Base-by-base conservation (phyloP, 2,329 filamentous ascomycete species). In the Cercospora berteroae region DNA sequence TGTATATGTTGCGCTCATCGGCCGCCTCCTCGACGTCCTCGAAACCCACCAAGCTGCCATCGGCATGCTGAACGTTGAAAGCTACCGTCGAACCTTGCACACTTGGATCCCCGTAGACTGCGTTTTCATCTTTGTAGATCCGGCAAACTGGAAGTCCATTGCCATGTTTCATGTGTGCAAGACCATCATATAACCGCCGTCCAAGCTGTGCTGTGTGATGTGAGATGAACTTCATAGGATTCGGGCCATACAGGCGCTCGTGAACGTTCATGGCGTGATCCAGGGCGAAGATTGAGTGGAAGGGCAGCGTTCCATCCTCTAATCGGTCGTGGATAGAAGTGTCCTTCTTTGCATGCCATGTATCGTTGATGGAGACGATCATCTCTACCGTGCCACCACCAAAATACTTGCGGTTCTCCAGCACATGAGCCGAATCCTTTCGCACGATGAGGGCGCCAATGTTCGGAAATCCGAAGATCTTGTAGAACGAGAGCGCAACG, bases 241-340 rank as follows among this genome's bases (percentile, higher is more conserved):
- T 87, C 4, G 83, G 84, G 1, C 83, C 83, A 73, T 85, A 90
- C 3, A 90, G 76, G 31, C 81, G 79, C 36, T 78, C 74, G 74
- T 90, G 87, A 0, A 84, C 83, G 39, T 84, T 82, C 31, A 90
- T 85, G 2, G 87, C 87, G 66, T 87, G 82, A 3, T 84, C 85
- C 20, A 90, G 79, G 0, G 88, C 88, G 63, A 90, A 80, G 67
- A 90, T 89, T 67, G 80, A 88, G 74, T 89, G 88, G 71, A 89
- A 89, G 1, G 88, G 86, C 9, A 88, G 78, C 1, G 88, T 91
- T 1, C 89, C 89, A 71, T 91, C 89, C 74, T 91, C 89, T 7
- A 91, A 81, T 1, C 83, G 81, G 50, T 88, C 86, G 72, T 90
- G 87, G 3, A 88, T 78, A 56, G 81, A 80, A 61, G 81, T 83